Conservation (phyloP, 257 asterid species). For the Plantago major region DNA sequence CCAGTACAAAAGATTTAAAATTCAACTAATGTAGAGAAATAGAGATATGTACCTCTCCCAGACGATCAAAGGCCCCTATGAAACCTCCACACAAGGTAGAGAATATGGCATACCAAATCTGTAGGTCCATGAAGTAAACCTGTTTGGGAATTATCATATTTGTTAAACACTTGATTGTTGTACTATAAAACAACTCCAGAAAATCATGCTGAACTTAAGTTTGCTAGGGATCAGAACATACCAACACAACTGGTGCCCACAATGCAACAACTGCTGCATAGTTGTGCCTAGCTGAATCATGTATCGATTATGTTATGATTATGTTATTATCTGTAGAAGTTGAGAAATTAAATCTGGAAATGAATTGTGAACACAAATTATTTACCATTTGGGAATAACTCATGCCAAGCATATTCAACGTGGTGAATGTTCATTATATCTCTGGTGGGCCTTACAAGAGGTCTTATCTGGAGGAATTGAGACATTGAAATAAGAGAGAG, state of each 20-base stretch:
- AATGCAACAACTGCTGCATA: slow-evolving; percentile 66
- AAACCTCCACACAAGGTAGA: slow-evolving; percentile 86
- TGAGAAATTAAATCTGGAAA: slow-evolving; percentile 18
- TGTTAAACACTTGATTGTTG: slow-evolving; percentile 12
- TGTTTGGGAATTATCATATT: slow-evolving; percentile 30
- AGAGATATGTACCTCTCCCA: slow-evolving; percentile 70
- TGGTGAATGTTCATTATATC: slow-evolving; percentile 62
- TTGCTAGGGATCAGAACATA: slow-evolving; percentile 31
- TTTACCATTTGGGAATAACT: slow-evolving; percentile 82
- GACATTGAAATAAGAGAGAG: slow-evolving; percentile 20
- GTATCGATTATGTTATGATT: slow-evolving; percentile 11
- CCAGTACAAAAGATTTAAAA: neutral
- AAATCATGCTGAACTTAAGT: slow-evolving; percentile 15
- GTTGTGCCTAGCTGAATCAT: slow-evolving; percentile 63
- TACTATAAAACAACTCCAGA: slow-evolving; percentile 4
- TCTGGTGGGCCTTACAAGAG: slow-evolving; percentile 79
- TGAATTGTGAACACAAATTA: slow-evolving; percentile 9
- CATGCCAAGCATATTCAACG: slow-evolving; percentile 90
- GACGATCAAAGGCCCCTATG: slow-evolving; percentile 93
- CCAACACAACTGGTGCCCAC: slow-evolving; percentile 89
- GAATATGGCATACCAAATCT: slow-evolving; percentile 89
- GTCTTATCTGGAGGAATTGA: slow-evolving; percentile 65
- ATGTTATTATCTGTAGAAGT: slow-evolving; percentile 16
- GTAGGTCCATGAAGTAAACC: slow-evolving; percentile 98
- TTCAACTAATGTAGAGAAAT: slow-evolving; percentile 1